A percentile compares a stretch with the other conserved stretches of the same genome.
Conservation (phyloP, 2,329 filamentous ascomycete genomes). For the Cercospora beticola region DNA sequence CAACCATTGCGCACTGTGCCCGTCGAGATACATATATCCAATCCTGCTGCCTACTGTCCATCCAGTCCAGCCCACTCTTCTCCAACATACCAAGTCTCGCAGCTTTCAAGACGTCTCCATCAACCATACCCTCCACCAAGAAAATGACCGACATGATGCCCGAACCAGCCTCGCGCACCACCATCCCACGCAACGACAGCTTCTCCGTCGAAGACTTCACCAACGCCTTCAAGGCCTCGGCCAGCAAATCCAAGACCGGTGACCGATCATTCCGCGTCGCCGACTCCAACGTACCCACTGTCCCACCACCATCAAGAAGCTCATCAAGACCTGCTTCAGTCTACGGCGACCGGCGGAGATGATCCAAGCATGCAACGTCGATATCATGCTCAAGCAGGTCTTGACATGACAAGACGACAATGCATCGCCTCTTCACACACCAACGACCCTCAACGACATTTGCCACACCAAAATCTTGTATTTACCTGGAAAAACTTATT, state of each 20-base stretch:
- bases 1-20: not conserved
- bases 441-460: not conserved
- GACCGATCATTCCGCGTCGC: constrained; percentile 34
- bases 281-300: constrained; percentile 31
- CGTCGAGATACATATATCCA: constrained; percentile 2
- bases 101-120: constrained; percentile 7
- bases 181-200: constrained; percentile 39
- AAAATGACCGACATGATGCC: constrained; percentile 39
- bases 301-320: constrained; percentile 36
- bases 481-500: not conserved
- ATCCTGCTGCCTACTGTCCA: not conserved
- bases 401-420: constrained; percentile 8
- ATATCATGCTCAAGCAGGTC: constrained; percentile 19
- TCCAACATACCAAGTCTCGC: not conserved
- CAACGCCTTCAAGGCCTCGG: constrained; percentile 37
- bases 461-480: not conserved
- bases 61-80: not conserved
- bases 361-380: not conserved
- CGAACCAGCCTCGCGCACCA: constrained; percentile 25
- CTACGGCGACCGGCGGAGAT: constrained; percentile 30
- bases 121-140: constrained; percentile 10
- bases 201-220: constrained; percentile 39
- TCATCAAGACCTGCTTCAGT: constrained; percentile 32
- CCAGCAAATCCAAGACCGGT: constrained; percentile 34
- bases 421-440: not conserved